A percentile compares a stretch with the other conserved stretches of the same genome.
Conservation (phyloP, 768 basidiomycete genomes). For the Daedalea quercina region DNA sequence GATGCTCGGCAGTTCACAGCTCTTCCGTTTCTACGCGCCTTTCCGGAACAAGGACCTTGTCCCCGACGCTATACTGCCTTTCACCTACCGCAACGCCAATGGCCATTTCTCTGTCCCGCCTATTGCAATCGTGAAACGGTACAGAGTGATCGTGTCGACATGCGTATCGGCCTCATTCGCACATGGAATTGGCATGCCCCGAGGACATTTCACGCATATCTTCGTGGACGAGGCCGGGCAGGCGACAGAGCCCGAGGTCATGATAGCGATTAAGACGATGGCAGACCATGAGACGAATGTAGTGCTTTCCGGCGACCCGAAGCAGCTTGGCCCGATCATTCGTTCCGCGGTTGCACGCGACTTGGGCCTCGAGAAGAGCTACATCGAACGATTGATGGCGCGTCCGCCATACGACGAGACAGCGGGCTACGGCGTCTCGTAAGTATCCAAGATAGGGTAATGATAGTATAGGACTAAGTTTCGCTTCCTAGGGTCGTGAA, state of each 20-base stretch:
- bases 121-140: constrained; percentile 31
- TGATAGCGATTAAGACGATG: constrained; percentile 34
- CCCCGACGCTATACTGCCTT: constrained; percentile 29
- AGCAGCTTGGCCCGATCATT: constrained; percentile 33
- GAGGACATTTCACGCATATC: constrained; percentile 54
- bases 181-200: constrained; percentile 37
- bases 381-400: constrained; percentile 29
- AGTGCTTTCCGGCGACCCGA: constrained; percentile 30
- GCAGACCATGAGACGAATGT: constrained; percentile 28
- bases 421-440: constrained; percentile 24
- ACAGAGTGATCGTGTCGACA: constrained; percentile 49
- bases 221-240: constrained; percentile 65
- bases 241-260: constrained; percentile 51
- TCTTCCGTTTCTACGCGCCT: constrained; percentile 51
- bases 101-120: constrained; percentile 39
- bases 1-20: constrained; percentile 18
- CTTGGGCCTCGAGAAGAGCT: constrained; percentile 27
- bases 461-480: too few relatives aligned
- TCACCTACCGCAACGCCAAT: constrained; percentile 33
- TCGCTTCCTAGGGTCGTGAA: constrained; percentile 9
- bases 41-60: constrained; percentile 32
- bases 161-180: constrained; percentile 48
- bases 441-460: constrained; percentile 3
- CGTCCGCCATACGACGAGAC: constrained; percentile 22
- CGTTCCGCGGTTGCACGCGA: constrained; percentile 21